Evolutionary conservation across 768 basidiomycete genomes (phyloP), one percentile per base, ranked within the genome.

Genomic region (Hypholoma sublateritium): DNA sequence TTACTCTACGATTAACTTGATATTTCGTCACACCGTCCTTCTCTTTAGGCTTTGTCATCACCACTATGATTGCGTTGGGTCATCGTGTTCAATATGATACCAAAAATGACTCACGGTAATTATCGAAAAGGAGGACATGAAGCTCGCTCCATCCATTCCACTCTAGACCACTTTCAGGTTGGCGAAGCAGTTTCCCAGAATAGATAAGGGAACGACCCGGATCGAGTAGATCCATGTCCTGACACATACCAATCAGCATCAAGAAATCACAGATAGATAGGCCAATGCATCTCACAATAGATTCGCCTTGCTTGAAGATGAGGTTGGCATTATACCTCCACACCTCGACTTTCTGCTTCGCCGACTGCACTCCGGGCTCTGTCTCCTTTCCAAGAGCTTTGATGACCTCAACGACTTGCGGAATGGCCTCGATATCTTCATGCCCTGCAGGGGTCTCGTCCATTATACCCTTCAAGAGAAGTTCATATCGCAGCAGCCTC

Each of bases 111-210:
- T 71, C 57, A 93, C 94, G 71, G 64, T 98, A 99, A 65, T 98
- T 94, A 71, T 99, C 97, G 64, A 99, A 97, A 2, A 99, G 76
- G 52, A 98, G 78, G 7, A 96, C 89, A 59, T 88, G 90, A 6
- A 96, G 80, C 70, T 98, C 95, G 43, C 85, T 87, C 92, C 93
- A 96, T 41, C 88, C 91, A 59, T 83, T 92, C 87, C 88, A 91
- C 69, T 89, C 88, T 60, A 94, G 85, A 12, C 91, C 92, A 28
- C 87, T 87, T 58, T 97, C 95, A 13, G 93, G 91, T 63, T 95
- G 93, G 48, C 94, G 83, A 51, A 90, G 80, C 24, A 98, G 74
- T 61, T 87, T 92, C 5, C 94, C 88, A 1, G 88, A 84, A 65
- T 95, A 86, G 32, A 98, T 86, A 53, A 98, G 74, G 5, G 89